A percentile compares a stretch with the other conserved stretches of the same genome.
These are phyloP conservation scores for Avicennia marina DNA, from an alignment of 257 asterid genomes.

Conservation along the genomic window DNA sequence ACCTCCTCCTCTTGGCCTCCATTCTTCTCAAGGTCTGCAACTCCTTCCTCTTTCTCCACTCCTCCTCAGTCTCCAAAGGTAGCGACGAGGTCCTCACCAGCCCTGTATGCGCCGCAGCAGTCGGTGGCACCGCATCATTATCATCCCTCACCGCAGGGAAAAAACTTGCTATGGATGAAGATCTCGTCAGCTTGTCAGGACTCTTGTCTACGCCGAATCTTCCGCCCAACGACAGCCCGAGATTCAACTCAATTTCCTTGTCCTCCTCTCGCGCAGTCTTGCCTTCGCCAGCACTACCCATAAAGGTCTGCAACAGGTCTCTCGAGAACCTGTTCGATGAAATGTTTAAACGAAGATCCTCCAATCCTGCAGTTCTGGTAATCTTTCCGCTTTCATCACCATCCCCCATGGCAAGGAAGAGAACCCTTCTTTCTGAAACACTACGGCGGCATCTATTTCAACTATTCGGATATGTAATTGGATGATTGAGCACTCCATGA, in stretches of 20 bases:
- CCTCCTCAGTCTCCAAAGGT: conserved; percentile 88
- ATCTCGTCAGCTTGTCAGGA: conserved; percentile 39
- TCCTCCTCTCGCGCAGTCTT: conserved; percentile 21
- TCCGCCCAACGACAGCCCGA: conserved; percentile 74
- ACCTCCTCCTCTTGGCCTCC: conserved; percentile 92
- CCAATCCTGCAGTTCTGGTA: conserved; percentile 28
- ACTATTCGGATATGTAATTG: no score
- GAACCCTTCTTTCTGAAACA: conserved; percentile 6
- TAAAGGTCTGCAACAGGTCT: conserved; percentile 52
- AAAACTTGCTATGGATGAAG: conserved; percentile 65
- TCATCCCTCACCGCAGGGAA: conserved; percentile 63
- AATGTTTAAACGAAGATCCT: conserved; percentile 33
- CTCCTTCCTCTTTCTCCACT: conserved; percentile 92
- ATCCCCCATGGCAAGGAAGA: conserved; percentile 33
- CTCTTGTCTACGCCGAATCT: conserved; percentile 61
- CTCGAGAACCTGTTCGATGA: conserved; percentile 34
- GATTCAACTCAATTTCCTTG: conserved; percentile 51
- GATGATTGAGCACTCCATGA: no score
- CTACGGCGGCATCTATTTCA: conserved; percentile 12
- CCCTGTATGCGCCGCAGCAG: conserved; percentile 31
- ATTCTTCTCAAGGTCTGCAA: conserved; percentile 83
- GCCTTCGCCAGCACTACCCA: conserved; percentile 38
- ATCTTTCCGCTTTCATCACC: conserved; percentile 28
- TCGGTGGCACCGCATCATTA: conserved; percentile 34
- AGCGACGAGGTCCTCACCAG: conserved; percentile 72